Percentiles rank a stretch among this genome's conserved stretches.
Evolutionary conservation across 2,329 filamentous ascomycete genomes (phyloP).

Genomic region (Colletotrichum aenigma): DNA sequence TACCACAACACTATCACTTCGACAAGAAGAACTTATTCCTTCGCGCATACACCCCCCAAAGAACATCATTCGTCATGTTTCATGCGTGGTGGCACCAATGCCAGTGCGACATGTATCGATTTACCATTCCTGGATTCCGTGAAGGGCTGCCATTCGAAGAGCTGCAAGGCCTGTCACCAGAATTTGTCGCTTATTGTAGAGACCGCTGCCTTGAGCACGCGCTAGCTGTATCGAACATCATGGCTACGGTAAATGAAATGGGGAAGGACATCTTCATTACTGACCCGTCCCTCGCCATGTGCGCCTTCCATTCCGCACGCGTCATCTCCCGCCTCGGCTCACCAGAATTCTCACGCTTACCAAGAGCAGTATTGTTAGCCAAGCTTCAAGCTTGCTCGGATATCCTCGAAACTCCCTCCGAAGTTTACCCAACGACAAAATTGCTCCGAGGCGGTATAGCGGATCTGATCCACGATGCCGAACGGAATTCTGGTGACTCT

Average conservation of each 20-base stretch:
- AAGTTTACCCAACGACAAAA: slow-evolving; percentile 8
- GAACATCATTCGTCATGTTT: slow-evolving; percentile 26
- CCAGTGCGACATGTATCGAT: slow-evolving; percentile 27
- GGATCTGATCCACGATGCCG: slow-evolving; percentile 12
- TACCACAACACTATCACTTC: slow-evolving; percentile 18
- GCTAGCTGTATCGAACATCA: slow-evolving; percentile 5
- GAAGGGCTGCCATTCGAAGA: slow-evolving; percentile 3
- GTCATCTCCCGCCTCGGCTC: slow-evolving; percentile 6
- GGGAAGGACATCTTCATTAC: slow-evolving; percentile 11
- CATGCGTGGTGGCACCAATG: slow-evolving; percentile 30
- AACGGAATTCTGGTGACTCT: neutral
- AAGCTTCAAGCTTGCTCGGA: slow-evolving; percentile 2
- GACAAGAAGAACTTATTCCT: slow-evolving; percentile 24
- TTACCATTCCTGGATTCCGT: slow-evolving; percentile 22
- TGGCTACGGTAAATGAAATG: neutral
- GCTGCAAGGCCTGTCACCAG: neutral
- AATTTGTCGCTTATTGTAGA: neutral
- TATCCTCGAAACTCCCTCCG: neutral
- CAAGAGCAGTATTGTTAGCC: neutral
- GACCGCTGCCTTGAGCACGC: slow-evolving; percentile 8
- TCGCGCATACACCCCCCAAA: slow-evolving; percentile 22
- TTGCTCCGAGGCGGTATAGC: neutral
- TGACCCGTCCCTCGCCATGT: slow-evolving; percentile 12
- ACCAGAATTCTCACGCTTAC: neutral
- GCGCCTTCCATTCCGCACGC: slow-evolving; percentile 14